A percentile compares a stretch with the other conserved stretches of the same genome.
Evolutionary conservation across 495 filamentous ascomycete genomes (phyloP).

Genomic region (Lophiotrema nucula): DNA sequence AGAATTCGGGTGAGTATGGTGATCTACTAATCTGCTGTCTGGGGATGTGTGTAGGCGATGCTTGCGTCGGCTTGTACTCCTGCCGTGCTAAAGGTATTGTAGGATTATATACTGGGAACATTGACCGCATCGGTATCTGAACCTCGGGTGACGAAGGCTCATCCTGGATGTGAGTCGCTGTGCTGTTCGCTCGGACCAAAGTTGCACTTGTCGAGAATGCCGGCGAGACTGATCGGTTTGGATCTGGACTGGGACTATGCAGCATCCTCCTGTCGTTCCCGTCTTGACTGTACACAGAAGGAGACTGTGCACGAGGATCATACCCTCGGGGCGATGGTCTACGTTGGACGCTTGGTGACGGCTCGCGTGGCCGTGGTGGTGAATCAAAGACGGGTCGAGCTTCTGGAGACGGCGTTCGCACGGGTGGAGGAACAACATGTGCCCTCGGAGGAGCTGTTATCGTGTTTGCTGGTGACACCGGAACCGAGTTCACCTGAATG

Average conservation of each 20-base stretch:
- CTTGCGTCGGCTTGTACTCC: conserved; percentile 62
- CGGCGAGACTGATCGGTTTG: conserved; percentile 25
- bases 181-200: conserved; percentile 36
- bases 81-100: conserved; percentile 67
- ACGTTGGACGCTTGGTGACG: conserved; percentile 7
- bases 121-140: conserved; percentile 59
- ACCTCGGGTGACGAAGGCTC: conserved; percentile 32
- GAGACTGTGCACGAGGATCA: conserved; percentile 19
- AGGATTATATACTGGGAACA: conserved; percentile 81
- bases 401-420: conserved; percentile 25
- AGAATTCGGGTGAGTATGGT: conserved; percentile 51
- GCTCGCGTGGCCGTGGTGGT: conserved; percentile 15
- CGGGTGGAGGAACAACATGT: conserved; percentile 11
- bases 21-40: conserved; percentile 55
- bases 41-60: conserved; percentile 54
- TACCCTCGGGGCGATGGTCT: conserved; percentile 1
- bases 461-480: conserved; percentile 28
- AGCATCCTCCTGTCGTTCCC: not conserved
- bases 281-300: conserved; percentile 13
- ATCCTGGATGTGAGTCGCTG: conserved; percentile 30
- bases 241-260: conserved; percentile 18
- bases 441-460: conserved; percentile 13
- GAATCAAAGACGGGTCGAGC: conserved; percentile 22
- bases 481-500: conserved; percentile 37
- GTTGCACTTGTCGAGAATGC: conserved; percentile 30